Evolutionary conservation across 352 stramenopile genomes (phyloP).

Genomic region (Phytophthora tubulina): DNA sequence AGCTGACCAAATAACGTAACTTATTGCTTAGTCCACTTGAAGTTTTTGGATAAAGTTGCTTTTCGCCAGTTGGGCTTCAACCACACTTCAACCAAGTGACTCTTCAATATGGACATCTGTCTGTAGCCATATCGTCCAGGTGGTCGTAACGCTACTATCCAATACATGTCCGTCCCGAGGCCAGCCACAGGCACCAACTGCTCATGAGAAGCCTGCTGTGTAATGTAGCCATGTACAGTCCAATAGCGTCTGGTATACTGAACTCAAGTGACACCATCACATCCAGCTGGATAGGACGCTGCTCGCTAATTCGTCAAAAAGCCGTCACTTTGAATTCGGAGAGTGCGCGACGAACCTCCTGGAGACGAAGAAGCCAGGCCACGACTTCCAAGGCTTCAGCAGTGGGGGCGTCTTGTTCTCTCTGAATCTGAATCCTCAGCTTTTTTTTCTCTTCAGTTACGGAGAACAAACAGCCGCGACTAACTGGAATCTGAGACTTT

Average conservation of each 20-base stretch:
- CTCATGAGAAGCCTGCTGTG: too few species aligned
- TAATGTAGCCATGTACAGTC: too few species aligned
- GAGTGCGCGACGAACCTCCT: constrained; percentile 2
- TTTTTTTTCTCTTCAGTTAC: constrained; percentile 35
- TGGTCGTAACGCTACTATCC: too few species aligned
- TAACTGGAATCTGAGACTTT: background rate
- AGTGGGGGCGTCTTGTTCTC: background rate
- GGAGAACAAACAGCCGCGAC: constrained; percentile 16
- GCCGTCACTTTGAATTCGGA: background rate
- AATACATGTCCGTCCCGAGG: too few species aligned
- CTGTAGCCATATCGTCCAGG: too few species aligned
- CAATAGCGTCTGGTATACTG: background rate
- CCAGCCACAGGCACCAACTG: too few species aligned
- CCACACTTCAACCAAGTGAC: too few species aligned
- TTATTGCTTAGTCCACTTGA: too few species aligned
- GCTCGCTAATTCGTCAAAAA: constrained; percentile 1
- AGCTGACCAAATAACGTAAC: too few species aligned
- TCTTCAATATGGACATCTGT: too few species aligned
- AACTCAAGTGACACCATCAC: background rate
- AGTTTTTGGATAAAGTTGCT: too few species aligned
- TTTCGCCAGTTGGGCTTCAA: too few species aligned
- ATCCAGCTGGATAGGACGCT: constrained; percentile 1
- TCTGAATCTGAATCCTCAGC: background rate
- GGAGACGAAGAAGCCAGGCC: background rate
- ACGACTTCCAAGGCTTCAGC: background rate